Base-by-base conservation (phyloP, 2,329 filamentous ascomycete species). In the Magnaporthiopsis rhizophila region DNA sequence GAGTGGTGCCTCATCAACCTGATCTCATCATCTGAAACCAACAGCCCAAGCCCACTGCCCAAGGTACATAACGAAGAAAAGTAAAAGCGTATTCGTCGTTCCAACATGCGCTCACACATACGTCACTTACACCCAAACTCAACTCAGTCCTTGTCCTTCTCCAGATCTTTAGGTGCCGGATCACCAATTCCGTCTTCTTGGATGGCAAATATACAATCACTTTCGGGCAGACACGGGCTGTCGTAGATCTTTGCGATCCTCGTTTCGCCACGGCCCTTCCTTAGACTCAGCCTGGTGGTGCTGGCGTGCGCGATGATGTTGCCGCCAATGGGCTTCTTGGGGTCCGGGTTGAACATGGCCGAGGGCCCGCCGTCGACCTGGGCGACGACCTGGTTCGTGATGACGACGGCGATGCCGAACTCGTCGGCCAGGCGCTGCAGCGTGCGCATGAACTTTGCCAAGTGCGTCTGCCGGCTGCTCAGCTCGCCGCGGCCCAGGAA, bases 191-290 rank as follows among this genome's bases (percentile, higher is more conserved):
- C 95, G 74, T 97, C 92, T 77, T 98, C 96, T 65, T 91, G 92
- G 74, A 99, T 99, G 60, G 95, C 94, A 78, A 99, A 99, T 70
- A 98, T 78, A 73, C 92, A 96, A 76, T 99, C 96, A 71, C 92
- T 96, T 79, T 99, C 95, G 0, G 95, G 95, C 68, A 99, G 80
- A 77, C 95, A 99, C 2, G 95, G 95, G 71, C 93, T 98, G 78
- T 99, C 96, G 74, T 99, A 99, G 67, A 99, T 99, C 82, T 98
- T 99, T 80, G 95, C 97, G 69, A 99, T 91, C 80, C 95, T 86
- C 28, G 95, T 99, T 81, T 99, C 95, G 36, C 86, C 95, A 64
- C 95, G 85, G 1, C 95, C 96, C 77, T 99, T 99, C 81, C 97
- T 97, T 74, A 99, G 76, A 72, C 92, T 97, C 71, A 99, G 84